Evolutionary conservation across 345 rosid genomes (phyloP).

Genomic region (Gossypium anomalum): DNA sequence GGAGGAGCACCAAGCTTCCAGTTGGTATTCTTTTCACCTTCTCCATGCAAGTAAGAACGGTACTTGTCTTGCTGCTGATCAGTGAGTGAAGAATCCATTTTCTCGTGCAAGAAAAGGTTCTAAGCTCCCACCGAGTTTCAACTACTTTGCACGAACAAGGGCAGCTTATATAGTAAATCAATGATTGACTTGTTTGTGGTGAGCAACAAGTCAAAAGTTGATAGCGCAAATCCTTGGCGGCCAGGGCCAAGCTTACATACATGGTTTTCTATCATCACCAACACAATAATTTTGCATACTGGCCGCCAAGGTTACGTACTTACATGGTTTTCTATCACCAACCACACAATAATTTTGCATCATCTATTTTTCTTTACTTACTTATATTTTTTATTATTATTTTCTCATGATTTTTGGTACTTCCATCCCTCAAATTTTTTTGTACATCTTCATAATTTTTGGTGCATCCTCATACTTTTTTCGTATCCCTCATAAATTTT

Average conservation of each 20-base stretch:
- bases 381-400: too few relatives aligned
- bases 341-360: too few relatives aligned
- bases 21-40: constrained; percentile 50
- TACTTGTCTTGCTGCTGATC: constrained; percentile 35
- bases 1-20: constrained; percentile 56
- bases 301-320: too few relatives aligned
- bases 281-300: too few relatives aligned
- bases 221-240: background rate
- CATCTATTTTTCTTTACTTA: too few relatives aligned
- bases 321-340: too few relatives aligned
- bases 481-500: too few relatives aligned
- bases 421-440: too few relatives aligned
- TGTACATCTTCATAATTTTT: too few relatives aligned
- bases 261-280: too few relatives aligned
- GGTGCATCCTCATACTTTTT: too few relatives aligned
- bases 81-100: constrained; percentile 32
- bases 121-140: background rate
- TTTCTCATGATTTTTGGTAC: too few relatives aligned
- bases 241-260: background rate
- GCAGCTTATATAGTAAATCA: background rate
- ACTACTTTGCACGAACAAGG: background rate
- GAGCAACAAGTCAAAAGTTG: background rate
- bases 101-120: background rate
- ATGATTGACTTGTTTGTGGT: background rate
- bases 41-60: constrained; percentile 42